Base-by-base conservation (phyloP, 768 basidiomycete species). In the Phlebiopsis flavidoalba region DNA sequence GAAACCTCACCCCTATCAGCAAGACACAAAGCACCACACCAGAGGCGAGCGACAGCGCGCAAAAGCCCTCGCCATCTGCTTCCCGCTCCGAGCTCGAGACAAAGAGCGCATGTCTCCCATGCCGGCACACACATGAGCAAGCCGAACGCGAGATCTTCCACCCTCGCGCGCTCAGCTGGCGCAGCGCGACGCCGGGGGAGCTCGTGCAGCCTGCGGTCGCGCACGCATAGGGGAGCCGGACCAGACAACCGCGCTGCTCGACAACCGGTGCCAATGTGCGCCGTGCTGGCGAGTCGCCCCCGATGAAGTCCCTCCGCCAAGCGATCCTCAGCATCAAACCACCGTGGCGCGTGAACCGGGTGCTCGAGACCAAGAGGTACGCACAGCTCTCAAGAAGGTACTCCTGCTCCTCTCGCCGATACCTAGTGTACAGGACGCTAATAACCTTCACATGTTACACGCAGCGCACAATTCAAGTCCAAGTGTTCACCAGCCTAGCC, bases 151-250 rank as follows among this genome's bases (percentile, higher is more conserved):
- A 77, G 52, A 75, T 83, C 22, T 68, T 75, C n/a, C 5, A 70
- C 72, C 17, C 74, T 88, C 2, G n/a, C 77, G 81, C 59, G 83
- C 84, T 0, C 79, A 79, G 67, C 68, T 88, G 5, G 81, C 84
- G 0, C 77, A 79, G 5, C 75, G 84, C n/a, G 85, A 87, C 49
- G 78, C 78, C 0, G 82, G n/a, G n/a, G n/a, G n/a, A 85, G 63
- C 72, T 87, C 5, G 82, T n/a, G n/a, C 82, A 64, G 65, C 66
- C 2, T 73, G 69, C 58, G n/a, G 60, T 75, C 15, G 60, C 53
- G 1, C 67, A 66, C 26, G n/a, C n/a, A n/a, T n/a, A n/a, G n/a
- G n/a, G n/a, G n/a, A n/a, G n/a, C n/a, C n/a, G 10, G n/a, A n/a
- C 26, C 26, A 31, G 50, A 51, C 56, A 58, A 12, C 5, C 33